A percentile compares a stretch with the other conserved stretches of the same genome.
Evolutionary conservation across 768 basidiomycete genomes (phyloP).

Genomic region (Russula sp.): DNA sequence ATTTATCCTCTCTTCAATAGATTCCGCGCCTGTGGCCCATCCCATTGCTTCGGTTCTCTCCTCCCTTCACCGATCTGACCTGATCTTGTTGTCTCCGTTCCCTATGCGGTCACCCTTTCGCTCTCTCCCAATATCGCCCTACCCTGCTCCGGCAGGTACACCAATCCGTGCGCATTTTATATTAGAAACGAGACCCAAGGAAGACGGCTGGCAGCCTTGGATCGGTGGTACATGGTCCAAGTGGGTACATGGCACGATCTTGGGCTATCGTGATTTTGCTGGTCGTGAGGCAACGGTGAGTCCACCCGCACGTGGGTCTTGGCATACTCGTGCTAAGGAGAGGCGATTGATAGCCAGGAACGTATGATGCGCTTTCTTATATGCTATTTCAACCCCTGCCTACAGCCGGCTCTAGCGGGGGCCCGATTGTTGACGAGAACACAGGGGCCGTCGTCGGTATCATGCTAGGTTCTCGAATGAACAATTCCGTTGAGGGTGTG

Average conservation of each 20-base stretch:
- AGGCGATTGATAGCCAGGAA: constrained; percentile 45
- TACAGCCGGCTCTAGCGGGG: constrained; percentile 62
- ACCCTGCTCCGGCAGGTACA: constrained; percentile 45
- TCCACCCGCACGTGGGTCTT: background rate
- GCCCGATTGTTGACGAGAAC: constrained; percentile 57
- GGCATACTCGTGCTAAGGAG: background rate
- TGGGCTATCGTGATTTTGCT: constrained; percentile 55
- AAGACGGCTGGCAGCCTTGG: constrained; percentile 44
- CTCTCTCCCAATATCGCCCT: constrained; percentile 56
- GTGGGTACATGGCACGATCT: constrained; percentile 46
- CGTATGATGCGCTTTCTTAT: constrained; percentile 58
- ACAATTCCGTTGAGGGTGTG: constrained; percentile 47
- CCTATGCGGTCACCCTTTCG: constrained; percentile 30
- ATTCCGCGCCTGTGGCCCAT: constrained; percentile 25
- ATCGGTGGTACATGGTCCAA: constrained; percentile 48
- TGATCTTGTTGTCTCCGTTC: constrained; percentile 39
- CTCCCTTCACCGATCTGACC: constrained; percentile 53
- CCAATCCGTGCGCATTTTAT: constrained; percentile 51
- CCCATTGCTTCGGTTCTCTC: constrained; percentile 45
- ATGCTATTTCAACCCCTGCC: constrained; percentile 50
- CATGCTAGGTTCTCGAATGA: constrained; percentile 54
- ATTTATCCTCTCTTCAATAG: constrained; percentile 38
- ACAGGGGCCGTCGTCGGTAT: constrained; percentile 61
- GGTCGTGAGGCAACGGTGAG: constrained; percentile 52
- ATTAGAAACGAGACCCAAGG: constrained; percentile 34